Conservation (phyloP, 768 basidiomycete genomes). For the Naganishia antarctica region DNA sequence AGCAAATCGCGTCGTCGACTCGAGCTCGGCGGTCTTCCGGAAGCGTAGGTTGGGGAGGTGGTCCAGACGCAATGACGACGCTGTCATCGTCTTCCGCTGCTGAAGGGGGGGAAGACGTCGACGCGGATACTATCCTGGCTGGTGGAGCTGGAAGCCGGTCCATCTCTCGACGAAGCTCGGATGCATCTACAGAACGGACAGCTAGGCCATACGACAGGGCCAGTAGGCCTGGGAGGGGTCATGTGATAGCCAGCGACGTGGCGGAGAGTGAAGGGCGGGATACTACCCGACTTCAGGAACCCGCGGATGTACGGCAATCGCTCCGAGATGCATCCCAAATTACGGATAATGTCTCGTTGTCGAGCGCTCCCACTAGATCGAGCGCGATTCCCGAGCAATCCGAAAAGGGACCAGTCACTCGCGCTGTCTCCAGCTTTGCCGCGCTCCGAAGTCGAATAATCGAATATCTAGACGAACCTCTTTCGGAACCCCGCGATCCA, state of each 20-base stretch:
- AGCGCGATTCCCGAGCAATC: not conserved
- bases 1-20: constrained; percentile 4
- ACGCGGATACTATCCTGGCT: constrained; percentile 5
- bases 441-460: constrained; percentile 7
- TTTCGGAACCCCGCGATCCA: not conserved
- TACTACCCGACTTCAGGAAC: too few relatives aligned
- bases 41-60: not conserved
- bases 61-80: constrained; percentile 1
- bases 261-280: not conserved
- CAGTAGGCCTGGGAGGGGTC: not conserved
- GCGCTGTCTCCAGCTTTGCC: constrained; percentile 9
- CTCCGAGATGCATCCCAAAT: too few relatives aligned
- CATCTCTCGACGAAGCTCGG: not conserved
- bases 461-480: constrained; percentile 10
- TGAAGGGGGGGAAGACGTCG: constrained; percentile 3
- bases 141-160: not conserved
- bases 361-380: too few relatives aligned
- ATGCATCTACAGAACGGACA: constrained; percentile 9
- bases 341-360: too few relatives aligned
- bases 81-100: constrained; percentile 1
- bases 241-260: not conserved
- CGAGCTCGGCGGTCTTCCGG: constrained; percentile 1
- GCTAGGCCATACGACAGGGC: constrained; percentile 5
- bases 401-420: not conserved
- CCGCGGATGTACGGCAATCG: too few relatives aligned